A percentile compares a stretch with the other conserved stretches of the same genome.
These are phyloP conservation scores for Pythium oligandrum DNA, from an alignment of 352 stramenopile species.

Conservation along the genomic window DNA sequence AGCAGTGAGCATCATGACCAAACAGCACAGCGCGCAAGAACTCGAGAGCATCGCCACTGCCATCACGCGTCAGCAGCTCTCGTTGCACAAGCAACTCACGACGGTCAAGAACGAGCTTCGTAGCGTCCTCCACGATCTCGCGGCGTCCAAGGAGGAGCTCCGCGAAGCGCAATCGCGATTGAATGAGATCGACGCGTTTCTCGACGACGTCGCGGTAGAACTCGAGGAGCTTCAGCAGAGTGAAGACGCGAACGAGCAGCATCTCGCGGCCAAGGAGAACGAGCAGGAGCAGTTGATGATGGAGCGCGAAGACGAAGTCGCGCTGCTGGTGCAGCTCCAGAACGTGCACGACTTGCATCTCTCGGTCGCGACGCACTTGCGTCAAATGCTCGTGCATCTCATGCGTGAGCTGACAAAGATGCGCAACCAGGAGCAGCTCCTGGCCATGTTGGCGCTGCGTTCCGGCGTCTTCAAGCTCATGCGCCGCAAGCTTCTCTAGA, in stretches of 20 bases:
- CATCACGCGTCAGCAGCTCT: constrained; percentile 40
- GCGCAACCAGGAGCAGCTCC: constrained; percentile 40
- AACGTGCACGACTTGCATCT: constrained; percentile 44
- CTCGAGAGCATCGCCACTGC: constrained; percentile 45
- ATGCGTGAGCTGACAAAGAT: constrained; percentile 34
- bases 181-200: constrained; percentile 60
- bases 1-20: constrained; percentile 3
- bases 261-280: constrained; percentile 21
- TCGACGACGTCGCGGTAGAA: constrained; percentile 44
- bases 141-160: constrained; percentile 45
- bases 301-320: constrained; percentile 56
- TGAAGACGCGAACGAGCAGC: constrained; percentile 2
- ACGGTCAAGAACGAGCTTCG: constrained; percentile 30
- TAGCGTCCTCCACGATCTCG: constrained; percentile 30
- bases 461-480: constrained; percentile 48
- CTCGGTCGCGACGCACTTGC: constrained; percentile 30
- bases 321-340: constrained; percentile 48
- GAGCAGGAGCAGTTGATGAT: constrained; percentile 54
- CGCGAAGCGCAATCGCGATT: constrained; percentile 45
- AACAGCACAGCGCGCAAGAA: constrained; percentile 14
- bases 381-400: constrained; percentile 33
- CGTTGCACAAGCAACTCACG: constrained; percentile 36
- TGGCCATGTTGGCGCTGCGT: constrained; percentile 48
- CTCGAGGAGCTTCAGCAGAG: constrained; percentile 26
- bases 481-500: constrained; percentile 20